Base-by-base conservation (phyloP, 2,329 filamentous ascomycete species). In the Drechslerella coelobrocha region DNA sequence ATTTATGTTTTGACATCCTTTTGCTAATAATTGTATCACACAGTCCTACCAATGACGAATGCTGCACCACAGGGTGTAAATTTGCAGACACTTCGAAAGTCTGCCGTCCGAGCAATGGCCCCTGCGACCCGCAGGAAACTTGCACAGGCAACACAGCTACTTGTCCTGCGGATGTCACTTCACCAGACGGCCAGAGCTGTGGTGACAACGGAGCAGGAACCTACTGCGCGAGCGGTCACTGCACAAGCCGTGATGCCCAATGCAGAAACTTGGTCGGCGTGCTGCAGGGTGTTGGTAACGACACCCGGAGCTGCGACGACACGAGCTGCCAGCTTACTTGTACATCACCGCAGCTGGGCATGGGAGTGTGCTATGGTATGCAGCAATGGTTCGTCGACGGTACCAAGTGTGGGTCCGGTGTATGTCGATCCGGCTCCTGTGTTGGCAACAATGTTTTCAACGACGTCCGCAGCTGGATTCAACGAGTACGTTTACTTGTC, bases 321-420 rank as follows among this genome's bases (percentile, higher is more conserved):
- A 83, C 84, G 34, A 88, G 86, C 53, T 99, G 94, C 79, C 83
- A 85, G 73, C 81, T 97, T 54, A 87, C 87, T 52, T 99, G 94
- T 79, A 77, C 77, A 9, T 89, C 88, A 23, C 86, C 90, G 2
- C 82, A 86, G 62, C 88, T 92, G 65, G 85, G 85, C 6, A 73
- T 81, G 4, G 84, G 85, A 65, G 82, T 84, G 6, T 96, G 91
- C 79, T 88, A 89, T 69, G 84, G 84, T 21, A 85, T 95, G 80
- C 88, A 90, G 78, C 92, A 97, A 78, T 94, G 95, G 80, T 97
- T 96, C 80, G 82, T 97, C 27, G 94, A 99, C 77, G 94, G 94
- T 17, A 97, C 94, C 0, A 81, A 85, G 1, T 99, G 94, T 78
- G 84, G 86, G 56, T 89, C 89, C 17, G 90, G 91, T 60, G 83